Percentiles rank a stretch among this genome's conserved stretches.
These are phyloP conservation scores for Coemansia aciculifera DNA, from an alignment of 192 early-diverging fungal genomes.

Conservation along the genomic window DNA sequence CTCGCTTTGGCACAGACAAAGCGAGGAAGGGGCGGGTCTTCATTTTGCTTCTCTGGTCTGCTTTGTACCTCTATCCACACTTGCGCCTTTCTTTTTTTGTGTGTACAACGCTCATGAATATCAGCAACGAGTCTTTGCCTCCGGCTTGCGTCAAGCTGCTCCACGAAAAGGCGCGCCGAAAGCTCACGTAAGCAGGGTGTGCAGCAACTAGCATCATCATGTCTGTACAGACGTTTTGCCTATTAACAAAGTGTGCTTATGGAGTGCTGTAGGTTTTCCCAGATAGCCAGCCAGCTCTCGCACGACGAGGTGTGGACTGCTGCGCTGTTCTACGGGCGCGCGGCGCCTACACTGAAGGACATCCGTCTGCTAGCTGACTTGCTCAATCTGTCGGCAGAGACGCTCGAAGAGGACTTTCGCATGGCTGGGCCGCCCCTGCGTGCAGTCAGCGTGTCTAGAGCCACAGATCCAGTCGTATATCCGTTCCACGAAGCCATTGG, in stretches of 20 bases:
- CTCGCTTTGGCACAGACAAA: not conserved
- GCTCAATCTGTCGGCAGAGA: constrained; percentile 47
- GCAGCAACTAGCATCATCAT: not conserved
- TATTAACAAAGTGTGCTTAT: not conserved
- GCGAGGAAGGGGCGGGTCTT: not conserved
- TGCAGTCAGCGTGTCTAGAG: constrained; percentile 4
- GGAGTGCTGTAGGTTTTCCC: constrained; percentile 51
- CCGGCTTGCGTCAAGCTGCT: constrained; percentile 45
- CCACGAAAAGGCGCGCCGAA: constrained; percentile 46
- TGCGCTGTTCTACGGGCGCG: constrained; percentile 69
- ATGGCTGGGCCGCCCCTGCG: constrained; percentile 40
- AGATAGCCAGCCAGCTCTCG: constrained; percentile 57
- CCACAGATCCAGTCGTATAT: constrained; percentile 26
- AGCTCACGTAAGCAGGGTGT: constrained; percentile 30
- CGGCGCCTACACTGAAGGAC: constrained; percentile 51
- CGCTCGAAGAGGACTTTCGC: constrained; percentile 47
- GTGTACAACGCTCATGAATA: not conserved
- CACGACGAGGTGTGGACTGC: constrained; percentile 70
- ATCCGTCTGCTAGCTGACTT: constrained; percentile 37
- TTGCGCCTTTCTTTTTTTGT: not conserved
- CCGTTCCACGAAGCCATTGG: constrained; percentile 46
- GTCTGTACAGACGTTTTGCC: not conserved
- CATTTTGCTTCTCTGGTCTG: not conserved
- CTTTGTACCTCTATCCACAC: not conserved
- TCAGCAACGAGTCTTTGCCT: constrained; percentile 22